Evolutionary conservation across 1,284 basidiomycete species (phyloP), one percentile per base, ranked within the genome.

Genomic region (Cystobasidiaceae sp.): DNA sequence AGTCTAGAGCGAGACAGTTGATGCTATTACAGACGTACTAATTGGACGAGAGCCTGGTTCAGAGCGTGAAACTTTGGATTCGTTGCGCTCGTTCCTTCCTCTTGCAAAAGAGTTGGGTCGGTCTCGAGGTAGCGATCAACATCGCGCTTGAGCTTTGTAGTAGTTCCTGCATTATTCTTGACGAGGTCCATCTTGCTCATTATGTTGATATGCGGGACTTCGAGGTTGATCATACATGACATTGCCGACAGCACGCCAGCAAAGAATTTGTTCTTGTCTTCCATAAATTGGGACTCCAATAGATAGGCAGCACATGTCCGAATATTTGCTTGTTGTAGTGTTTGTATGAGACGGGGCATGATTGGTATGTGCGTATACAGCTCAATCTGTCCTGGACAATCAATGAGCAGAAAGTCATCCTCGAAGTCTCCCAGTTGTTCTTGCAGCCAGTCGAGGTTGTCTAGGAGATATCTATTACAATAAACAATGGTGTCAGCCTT

Each of bases 141-240:
- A 82, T 88, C 76, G 79, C 83, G 62, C 80, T 83, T 72, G 84
- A 86, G 71, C 84, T 82, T 71, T 83, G 41, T 50, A 15, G 67
- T 67, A 8, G 90, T 78, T 86, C 92, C 74, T 85, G 81, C 60
- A 63, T 81, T 74, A 51, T 74, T 73, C 86, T 86, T 89, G 34
- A 98, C 89, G 28, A 99, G 82, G 77, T 99, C 96, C 94, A 99
- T 98, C 79, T 99, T 99, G 61, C 90, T 94, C 87, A 99, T 91
- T 75, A 98, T 80, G 72, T 98, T 98, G 69, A 99, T 86, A 87
- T 93, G 96, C 0, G 93, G 90, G 43, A 97, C 85, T 74, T 97
- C 94, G 28, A 99, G 83, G 71, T 93, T 93, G 59, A 98, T 89
- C 96, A 99, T 99, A 48, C 93, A 92, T 49, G 90, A 93, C 93